Percentiles rank a stretch among this genome's conserved stretches.
Evolutionary conservation across 2,329 filamentous ascomycete species (phyloP).

Genomic region (Talaromyces sp.): DNA sequence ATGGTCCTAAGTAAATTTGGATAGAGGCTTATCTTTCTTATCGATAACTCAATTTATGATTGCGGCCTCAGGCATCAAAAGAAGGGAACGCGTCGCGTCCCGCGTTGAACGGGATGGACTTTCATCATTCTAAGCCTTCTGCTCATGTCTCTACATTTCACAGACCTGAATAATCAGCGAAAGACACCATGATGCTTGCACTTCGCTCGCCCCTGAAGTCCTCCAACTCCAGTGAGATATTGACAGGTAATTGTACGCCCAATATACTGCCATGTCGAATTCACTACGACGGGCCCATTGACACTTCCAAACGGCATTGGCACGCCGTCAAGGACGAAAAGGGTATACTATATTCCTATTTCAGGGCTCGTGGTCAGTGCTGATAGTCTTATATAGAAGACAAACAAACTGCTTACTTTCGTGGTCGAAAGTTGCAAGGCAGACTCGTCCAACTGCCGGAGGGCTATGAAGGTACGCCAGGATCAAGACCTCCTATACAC

Average conservation of each 20-base stretch:
- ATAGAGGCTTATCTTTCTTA: neutral
- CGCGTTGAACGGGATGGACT: neutral
- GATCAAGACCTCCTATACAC: no score
- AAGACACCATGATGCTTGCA: conserved; percentile 30
- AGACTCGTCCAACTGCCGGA: conserved; percentile 63
- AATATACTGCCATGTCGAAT: conserved; percentile 79
- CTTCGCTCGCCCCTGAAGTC: conserved; percentile 30
- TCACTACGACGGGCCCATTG: conserved; percentile 70
- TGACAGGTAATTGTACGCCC: conserved; percentile 48
- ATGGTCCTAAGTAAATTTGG: neutral
- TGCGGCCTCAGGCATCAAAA: neutral
- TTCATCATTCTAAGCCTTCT: neutral
- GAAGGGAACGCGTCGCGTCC: conserved; percentile 5
- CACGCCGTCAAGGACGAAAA: conserved; percentile 51
- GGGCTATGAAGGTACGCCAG: conserved; percentile 58
- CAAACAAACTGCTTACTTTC: conserved; percentile 63
- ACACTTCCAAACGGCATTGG: conserved; percentile 67
- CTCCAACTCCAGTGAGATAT: neutral
- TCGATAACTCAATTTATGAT: neutral
- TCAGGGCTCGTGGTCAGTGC: neutral
- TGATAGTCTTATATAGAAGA: conserved; percentile 20
- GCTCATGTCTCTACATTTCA: neutral
- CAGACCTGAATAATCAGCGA: no score
- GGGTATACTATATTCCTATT: conserved; percentile 26
- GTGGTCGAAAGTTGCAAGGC: conserved; percentile 74